Evolutionary conservation across 139 green algal species (phyloP), one percentile per base, ranked within the genome.

Genomic region (Desmodesmus armatus): DNA sequence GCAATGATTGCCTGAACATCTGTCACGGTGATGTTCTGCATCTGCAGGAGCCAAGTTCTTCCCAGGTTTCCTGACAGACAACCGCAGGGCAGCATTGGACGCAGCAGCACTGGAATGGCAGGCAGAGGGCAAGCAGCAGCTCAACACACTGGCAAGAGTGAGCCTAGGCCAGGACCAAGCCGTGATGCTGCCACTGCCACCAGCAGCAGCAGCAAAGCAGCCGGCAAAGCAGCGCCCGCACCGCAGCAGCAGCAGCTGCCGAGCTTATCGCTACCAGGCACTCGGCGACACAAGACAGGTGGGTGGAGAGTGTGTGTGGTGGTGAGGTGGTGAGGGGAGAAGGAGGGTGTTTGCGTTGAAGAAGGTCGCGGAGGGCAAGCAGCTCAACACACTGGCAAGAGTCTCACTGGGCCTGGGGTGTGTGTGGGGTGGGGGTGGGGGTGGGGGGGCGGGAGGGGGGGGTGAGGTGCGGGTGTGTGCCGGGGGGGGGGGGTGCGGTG

Each of bases 11-110:
- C 13, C 47, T 55, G 47, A 55, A 7, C 13, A 13, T 7, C 47
- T 55, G 47, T 55, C n/a, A 13, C 9, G 47, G 11, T 69, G 60
- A 33, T 69, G 60, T 69, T 29, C 27, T 29, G 25, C 49, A 47
- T 44, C 69, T 29, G 31, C 92, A 92, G 93, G 94, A 66, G 85
- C 94, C 0, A 75, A 80, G 37, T 95, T 96, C 80, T 96, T 96
- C 79, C 93, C 92, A 5, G 85, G 72, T 1, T 91, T 92, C 23
- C 33, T 96, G 3, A 89, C 53, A 15, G 87, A 90, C 3, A n/a
- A 37, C 0, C 83, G 89, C 43, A 85, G 94, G 1, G 40, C 67
- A 41, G 89, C 87, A 0, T 17, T 96, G 17, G 94, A 97, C 58
- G 49, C 74, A 5, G 89, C 91, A 25, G 92, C 93, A 0, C 82